Conservation (phyloP, 805 yeast genomes). For the Yarrowia keelungensis region DNA sequence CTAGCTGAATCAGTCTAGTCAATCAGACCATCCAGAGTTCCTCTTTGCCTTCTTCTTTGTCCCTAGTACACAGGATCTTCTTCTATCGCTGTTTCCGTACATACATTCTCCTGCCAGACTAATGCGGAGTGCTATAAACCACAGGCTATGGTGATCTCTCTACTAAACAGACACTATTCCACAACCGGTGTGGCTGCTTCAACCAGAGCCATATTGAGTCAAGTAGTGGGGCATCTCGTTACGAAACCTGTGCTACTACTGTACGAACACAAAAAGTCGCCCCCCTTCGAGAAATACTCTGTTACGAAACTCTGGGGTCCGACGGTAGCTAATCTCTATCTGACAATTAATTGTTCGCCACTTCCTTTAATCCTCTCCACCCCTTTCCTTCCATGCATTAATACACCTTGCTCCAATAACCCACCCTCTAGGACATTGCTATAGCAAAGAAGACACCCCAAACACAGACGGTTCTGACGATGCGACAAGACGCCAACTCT, state of each 20-base stretch:
- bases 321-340: neutral
- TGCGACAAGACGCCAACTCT: neutral
- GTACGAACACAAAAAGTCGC: too few relatives aligned
- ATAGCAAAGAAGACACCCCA: neutral
- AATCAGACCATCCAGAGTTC: neutral
- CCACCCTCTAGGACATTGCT: neutral
- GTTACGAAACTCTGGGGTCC: neutral
- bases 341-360: neutral
- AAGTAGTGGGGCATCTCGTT: too few relatives aligned
- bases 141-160: neutral
- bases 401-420: neutral
- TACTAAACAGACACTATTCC: neutral
- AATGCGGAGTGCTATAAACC: neutral
- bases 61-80: neutral
- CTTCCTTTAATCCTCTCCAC: neutral
- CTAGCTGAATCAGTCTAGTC: neutral
- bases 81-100: neutral
- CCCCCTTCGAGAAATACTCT: neutral
- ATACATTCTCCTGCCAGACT: neutral
- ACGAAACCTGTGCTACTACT: too few relatives aligned
- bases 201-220: neutral
- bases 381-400: too few relatives aligned
- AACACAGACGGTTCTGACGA: neutral
- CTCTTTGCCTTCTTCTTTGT: neutral
- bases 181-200: neutral